Conservation (phyloP, 139 green algal genomes). For the Desmodesmus armatus region DNA sequence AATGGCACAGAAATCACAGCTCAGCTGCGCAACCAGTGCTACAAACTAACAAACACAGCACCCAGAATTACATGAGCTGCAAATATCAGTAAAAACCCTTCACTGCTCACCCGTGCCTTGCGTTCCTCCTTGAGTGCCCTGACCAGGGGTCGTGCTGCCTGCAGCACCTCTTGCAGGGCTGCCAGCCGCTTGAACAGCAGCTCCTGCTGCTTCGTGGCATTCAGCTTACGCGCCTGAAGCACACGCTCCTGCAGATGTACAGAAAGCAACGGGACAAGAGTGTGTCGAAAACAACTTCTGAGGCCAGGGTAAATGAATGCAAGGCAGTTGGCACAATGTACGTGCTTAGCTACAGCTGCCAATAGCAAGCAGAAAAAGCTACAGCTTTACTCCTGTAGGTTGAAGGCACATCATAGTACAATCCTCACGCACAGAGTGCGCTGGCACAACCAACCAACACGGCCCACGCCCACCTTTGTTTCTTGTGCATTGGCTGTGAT, state of each 20-base stretch:
- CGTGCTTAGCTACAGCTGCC: not conserved
- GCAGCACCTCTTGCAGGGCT: not conserved
- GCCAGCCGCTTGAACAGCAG: not conserved
- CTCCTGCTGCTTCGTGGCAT: not conserved
- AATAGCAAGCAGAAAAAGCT: not conserved
- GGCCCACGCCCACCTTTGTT: slow-evolving; percentile 7
- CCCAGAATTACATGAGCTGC: no score
- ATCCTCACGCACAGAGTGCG: not conserved
- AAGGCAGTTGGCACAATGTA: not conserved
- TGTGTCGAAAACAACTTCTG: not conserved
- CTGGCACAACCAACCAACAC: not conserved
- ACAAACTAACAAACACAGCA: no score
- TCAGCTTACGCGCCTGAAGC: not conserved
- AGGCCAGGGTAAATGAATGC: not conserved
- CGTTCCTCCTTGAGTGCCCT: slow-evolving; percentile 12
- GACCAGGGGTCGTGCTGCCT: not conserved
- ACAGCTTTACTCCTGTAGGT: not conserved
- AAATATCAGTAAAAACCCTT: no score
- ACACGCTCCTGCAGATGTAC: slow-evolving; percentile 5
- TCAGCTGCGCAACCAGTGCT: no score
- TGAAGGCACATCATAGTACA: not conserved
- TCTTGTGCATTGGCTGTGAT: slow-evolving; percentile 26
- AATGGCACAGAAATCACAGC: no score
- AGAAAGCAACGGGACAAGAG: not conserved
- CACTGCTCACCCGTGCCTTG: not conserved